phyloP scores from a whole-genome alignment of 768 basidiomycete genomes.

The Kwoniella newhampshirensis region DNA sequence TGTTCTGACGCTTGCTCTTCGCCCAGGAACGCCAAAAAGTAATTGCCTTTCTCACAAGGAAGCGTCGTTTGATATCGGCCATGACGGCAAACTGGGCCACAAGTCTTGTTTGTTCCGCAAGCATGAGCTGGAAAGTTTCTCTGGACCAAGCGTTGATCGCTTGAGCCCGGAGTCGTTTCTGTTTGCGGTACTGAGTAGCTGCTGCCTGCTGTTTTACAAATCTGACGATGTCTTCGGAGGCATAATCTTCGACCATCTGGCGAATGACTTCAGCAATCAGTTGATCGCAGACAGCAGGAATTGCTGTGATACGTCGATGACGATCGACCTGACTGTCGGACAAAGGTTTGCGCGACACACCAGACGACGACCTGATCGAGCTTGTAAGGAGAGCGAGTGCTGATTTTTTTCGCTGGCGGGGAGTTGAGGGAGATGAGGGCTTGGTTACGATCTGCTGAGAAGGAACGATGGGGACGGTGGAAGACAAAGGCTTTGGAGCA shows the following conservation, averaged over 20 bases:
- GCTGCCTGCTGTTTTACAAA: slow-evolving; percentile 27
- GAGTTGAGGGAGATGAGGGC: slow-evolving; percentile 4
- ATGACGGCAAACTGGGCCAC: slow-evolving; percentile 15
- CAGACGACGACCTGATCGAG: slow-evolving; percentile 5
- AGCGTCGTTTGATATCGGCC: slow-evolving; percentile 20
- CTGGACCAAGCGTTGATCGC: slow-evolving; percentile 20
- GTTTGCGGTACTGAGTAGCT: slow-evolving; percentile 19
- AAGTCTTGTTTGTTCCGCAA: slow-evolving; percentile 11
- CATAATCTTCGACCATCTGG: slow-evolving; percentile 13
- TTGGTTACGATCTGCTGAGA: slow-evolving; percentile 15
- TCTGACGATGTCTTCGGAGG: slow-evolving; percentile 17
- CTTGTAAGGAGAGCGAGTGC: slow-evolving; percentile 8
- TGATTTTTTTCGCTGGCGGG: slow-evolving; percentile 8
- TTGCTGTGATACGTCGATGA: neutral
- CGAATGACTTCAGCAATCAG: slow-evolving; percentile 31
- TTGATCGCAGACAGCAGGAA: slow-evolving; percentile 15
- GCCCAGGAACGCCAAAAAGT: slow-evolving; percentile 31
- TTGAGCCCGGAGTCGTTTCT: slow-evolving; percentile 16
- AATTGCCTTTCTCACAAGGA: slow-evolving; percentile 7
- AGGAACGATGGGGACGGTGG: slow-evolving; percentile 6
- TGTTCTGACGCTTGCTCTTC: slow-evolving; percentile 14
- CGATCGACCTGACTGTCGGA: slow-evolving; percentile 4
- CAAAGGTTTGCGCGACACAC: slow-evolving; percentile 7
- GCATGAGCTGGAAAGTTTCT: slow-evolving; percentile 16
- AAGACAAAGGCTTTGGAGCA: neutral